Evolutionary conservation across 2,329 filamentous ascomycete genomes (phyloP), one percentile per base, ranked within the genome.

Genomic region (Epicoccum sorghinum): DNA sequence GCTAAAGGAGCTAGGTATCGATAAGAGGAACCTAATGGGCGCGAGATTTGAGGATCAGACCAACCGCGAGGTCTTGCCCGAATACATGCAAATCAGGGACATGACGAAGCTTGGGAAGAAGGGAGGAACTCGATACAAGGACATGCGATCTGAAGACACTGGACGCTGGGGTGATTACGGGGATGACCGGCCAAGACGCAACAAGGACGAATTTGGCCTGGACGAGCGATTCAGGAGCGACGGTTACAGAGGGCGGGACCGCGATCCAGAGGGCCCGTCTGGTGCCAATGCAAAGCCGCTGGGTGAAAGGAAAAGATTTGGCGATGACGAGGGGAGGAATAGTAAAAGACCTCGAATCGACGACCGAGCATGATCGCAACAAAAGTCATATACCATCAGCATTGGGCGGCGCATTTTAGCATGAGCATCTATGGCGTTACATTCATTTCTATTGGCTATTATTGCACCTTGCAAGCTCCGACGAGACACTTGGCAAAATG

Each of bases 31-130:
- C 70, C 82, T 97, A 61, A 96, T 96, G 86, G 93, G 93, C 12
- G 85, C 88, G 2, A 81, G 85, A 45, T 96, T 95, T 64, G 93
- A 98, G 72, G 91, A 97, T 58, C 86, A 93, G 55, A 82, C 83
- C 42, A 91, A 96, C 68, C 87, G 91, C 40, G 90, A 95, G 66
- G 80, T 91, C 1, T 77, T 99, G 65, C 95, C 95, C 3, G 88
- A 96, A 78, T 96, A 93, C 62, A 86, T 99, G 80, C 92, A 96
- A 78, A 86, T 96, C 67, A 82, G 95, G 52, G 95, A 98, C 75
- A 91, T 95, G 89, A 93, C 93, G 12, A 93, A 93, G 78, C 77
- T 99, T 24, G 95, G 95, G 22, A 91, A 89, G 78, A 96, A 96
- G 79, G 93, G 95, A 18, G 86, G 90, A 25, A 93, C 91, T 6